Percentiles rank a stretch among this genome's conserved stretches.
Conservation (phyloP, 345 rosid species). For the Noccaea bulbosa region DNA sequence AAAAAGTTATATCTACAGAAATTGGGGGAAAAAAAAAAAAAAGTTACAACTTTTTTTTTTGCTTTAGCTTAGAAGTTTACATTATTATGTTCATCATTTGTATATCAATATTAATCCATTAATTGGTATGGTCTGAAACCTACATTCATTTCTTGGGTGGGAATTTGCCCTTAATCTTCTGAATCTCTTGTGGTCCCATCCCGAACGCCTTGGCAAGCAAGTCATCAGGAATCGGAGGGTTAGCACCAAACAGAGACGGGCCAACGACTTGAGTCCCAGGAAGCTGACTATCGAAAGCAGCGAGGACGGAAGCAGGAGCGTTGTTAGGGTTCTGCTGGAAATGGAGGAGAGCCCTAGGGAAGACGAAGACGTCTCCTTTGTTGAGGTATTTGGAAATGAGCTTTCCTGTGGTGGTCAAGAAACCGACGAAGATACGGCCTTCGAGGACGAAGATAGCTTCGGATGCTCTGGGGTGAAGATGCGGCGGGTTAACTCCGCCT, state of each 20-base stretch:
- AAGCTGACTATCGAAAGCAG: constrained; percentile 65
- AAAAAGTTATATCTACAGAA: constrained; percentile 29
- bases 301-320: constrained; percentile 50
- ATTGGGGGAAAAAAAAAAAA: background rate
- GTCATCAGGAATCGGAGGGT: constrained; percentile 54
- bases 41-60: constrained; percentile 20
- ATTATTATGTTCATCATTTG: constrained; percentile 11
- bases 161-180: constrained; percentile 52
- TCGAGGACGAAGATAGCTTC: constrained; percentile 60
- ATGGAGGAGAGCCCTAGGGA: constrained; percentile 63
- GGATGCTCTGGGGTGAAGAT: constrained; percentile 52
- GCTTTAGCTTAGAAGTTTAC: constrained; percentile 31
- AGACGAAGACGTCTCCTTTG: constrained; percentile 59
- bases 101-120: constrained; percentile 1
- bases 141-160: constrained; percentile 49
- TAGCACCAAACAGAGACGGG: constrained; percentile 50
- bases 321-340: constrained; percentile 57
- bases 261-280: constrained; percentile 60
- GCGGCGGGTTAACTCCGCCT: constrained; percentile 55
- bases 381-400: constrained; percentile 56
- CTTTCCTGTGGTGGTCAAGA: constrained; percentile 54
- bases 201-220: constrained; percentile 58
- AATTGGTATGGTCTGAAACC: constrained; percentile 15
- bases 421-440: constrained; percentile 60
- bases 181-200: constrained; percentile 43